phyloP scores from a whole-genome alignment of 306 rosid genomes.

The Alnus glutinosa region DNA sequence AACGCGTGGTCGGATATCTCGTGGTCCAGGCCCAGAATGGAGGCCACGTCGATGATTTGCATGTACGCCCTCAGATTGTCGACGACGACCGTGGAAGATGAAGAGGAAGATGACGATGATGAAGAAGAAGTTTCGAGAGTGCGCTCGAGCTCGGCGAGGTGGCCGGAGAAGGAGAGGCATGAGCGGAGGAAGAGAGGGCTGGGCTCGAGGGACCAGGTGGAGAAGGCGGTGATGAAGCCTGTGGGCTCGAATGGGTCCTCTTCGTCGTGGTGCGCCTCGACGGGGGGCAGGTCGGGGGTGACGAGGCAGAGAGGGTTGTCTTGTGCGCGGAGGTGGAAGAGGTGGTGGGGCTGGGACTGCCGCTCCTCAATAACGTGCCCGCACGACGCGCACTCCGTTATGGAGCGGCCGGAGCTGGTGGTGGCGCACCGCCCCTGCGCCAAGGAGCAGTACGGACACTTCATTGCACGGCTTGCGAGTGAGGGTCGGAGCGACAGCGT shows the following conservation, averaged over 20 bases:
- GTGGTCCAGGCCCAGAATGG: constrained; percentile 76
- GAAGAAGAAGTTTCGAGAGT: constrained; percentile 68
- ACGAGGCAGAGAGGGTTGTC: constrained; percentile 91
- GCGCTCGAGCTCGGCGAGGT: constrained; percentile 95
- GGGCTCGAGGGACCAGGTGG: constrained; percentile 93
- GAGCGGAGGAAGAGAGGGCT: constrained; percentile 79
- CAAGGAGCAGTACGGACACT: constrained; percentile 86
- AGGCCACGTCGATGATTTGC: constrained; percentile 95
- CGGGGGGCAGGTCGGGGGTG: constrained; percentile 83
- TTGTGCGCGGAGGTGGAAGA: constrained; percentile 86
- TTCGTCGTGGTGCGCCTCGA: constrained; percentile 35
- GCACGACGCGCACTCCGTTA: constrained; percentile 88
- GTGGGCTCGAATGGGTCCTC: constrained; percentile 92
- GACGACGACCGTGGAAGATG: constrained; percentile 71
- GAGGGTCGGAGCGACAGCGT: not conserved
- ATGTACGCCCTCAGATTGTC: constrained; percentile 92
- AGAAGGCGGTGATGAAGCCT: constrained; percentile 90
- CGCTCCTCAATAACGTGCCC: constrained; percentile 90
- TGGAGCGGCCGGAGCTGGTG: constrained; percentile 58
- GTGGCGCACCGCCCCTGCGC: constrained; percentile 89
- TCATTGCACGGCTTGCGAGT: constrained; percentile 41
- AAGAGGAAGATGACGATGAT: constrained; percentile 34
- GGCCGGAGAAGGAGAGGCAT: constrained; percentile 82
- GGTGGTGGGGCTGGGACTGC: constrained; percentile 81
- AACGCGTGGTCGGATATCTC: constrained; percentile 89